Conservation (phyloP, 257 asterid species). For the Misopates orontium region DNA sequence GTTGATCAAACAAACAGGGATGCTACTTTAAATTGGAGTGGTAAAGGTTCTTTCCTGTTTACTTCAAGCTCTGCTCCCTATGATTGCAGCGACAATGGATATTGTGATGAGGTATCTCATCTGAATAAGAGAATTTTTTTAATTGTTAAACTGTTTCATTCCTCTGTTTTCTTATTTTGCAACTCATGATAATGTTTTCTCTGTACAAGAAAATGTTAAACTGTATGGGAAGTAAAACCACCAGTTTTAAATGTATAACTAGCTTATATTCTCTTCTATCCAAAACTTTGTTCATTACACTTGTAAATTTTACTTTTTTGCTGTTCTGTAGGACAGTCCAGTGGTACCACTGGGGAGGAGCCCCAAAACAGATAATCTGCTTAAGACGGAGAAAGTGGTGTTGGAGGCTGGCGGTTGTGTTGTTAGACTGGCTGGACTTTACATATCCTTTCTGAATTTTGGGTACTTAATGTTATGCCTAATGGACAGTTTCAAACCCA, state of each 20-base stretch:
- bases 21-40: conserved; percentile 84
- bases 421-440: conserved; percentile 95
- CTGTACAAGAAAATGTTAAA: too few relatives aligned
- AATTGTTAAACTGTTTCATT: too few relatives aligned
- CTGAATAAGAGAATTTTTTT: not conserved
- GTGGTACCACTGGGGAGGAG: conserved; percentile 83
- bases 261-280: too few relatives aligned
- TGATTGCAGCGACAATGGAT: conserved; percentile 85
- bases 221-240: too few relatives aligned
- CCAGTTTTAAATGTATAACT: too few relatives aligned
- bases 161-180: too few relatives aligned
- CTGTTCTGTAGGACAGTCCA: conserved; percentile 63
- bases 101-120: conserved; percentile 78
- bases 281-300: too few relatives aligned
- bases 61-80: conserved; percentile 96
- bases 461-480: too few relatives aligned
- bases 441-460: conserved; percentile 68
- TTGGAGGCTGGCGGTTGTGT: conserved; percentile 87
- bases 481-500: not conserved
- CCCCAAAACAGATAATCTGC: conserved; percentile 88
- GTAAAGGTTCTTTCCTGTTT: conserved; percentile 58
- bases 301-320: too few relatives aligned
- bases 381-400: conserved; percentile 73
- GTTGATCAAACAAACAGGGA: conserved; percentile 49
- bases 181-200: too few relatives aligned